Conservation (phyloP, 192 early-diverging fungal species). For the Coemansia umbellata region DNA sequence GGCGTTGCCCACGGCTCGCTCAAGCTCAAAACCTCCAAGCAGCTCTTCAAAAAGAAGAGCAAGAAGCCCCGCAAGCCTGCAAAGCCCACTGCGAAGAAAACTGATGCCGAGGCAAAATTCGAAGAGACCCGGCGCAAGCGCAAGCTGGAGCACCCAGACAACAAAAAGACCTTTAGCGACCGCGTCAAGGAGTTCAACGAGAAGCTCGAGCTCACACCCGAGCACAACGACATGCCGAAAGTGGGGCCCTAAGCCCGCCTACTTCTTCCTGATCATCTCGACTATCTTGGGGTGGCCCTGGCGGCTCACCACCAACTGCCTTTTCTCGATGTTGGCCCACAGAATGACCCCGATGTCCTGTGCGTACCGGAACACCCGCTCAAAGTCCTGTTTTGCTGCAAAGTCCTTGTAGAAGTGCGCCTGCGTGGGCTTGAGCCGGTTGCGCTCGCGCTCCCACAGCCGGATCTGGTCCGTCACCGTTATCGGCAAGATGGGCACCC, state of each 20-base stretch:
- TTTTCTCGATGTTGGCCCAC: conserved; percentile 69
- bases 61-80: conserved; percentile 1
- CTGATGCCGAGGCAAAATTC: conserved; percentile 28
- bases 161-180: conserved; percentile 46
- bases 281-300: conserved; percentile 70
- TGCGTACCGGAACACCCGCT: conserved; percentile 70
- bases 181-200: conserved; percentile 59
- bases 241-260: conserved; percentile 22
- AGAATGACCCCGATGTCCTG: conserved; percentile 69
- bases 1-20: conserved; percentile 35
- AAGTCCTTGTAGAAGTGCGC: conserved; percentile 79
- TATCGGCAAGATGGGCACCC: conserved; percentile 74
- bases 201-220: conserved; percentile 55
- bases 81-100: conserved; percentile 1
- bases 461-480: conserved; percentile 95
- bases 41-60: conserved; percentile 21
- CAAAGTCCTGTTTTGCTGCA: conserved; percentile 65
- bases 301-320: conserved; percentile 68
- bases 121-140: conserved; percentile 20
- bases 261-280: conserved; percentile 31
- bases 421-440: conserved; percentile 60
- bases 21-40: conserved; percentile 28
- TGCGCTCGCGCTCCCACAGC: conserved; percentile 94
- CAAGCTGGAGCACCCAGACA: conserved; percentile 40
- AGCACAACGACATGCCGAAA: conserved; percentile 65